A percentile compares a stretch with the other conserved stretches of the same genome.
Conservation (phyloP, 2,329 filamentous ascomycete genomes). For the Penicillium sp. region DNA sequence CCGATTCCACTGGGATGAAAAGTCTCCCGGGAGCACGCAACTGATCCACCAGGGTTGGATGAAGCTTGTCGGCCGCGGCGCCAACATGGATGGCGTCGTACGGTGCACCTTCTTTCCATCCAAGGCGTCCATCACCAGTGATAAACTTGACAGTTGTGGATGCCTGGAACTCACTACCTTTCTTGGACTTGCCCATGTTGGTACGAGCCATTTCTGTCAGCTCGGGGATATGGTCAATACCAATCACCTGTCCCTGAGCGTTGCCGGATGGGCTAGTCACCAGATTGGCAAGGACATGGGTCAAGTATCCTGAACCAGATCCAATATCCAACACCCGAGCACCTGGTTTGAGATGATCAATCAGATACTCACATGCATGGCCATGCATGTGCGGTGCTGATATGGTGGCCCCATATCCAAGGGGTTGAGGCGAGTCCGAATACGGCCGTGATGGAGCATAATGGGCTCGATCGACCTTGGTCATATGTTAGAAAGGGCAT, state of each 20-base stretch:
- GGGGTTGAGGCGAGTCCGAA: constrained; percentile 67
- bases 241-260: constrained; percentile 57
- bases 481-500: constrained; percentile 11
- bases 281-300: constrained; percentile 80
- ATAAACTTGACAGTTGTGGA: constrained; percentile 69
- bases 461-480: constrained; percentile 80
- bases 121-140: constrained; percentile 70
- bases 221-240: constrained; percentile 70
- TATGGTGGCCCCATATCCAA: constrained; percentile 68
- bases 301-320: constrained; percentile 78
- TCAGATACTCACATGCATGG: constrained; percentile 62
- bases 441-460: constrained; percentile 75
- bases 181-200: constrained; percentile 65
- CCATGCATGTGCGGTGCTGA: constrained; percentile 74
- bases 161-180: constrained; percentile 61
- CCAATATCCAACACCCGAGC: constrained; percentile 70
- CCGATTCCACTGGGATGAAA: constrained; percentile 63
- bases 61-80: constrained; percentile 74
- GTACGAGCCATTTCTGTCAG: constrained; percentile 61
- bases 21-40: constrained; percentile 72
- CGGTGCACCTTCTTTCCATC: constrained; percentile 58
- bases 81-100: constrained; percentile 98
- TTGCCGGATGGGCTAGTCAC: constrained; percentile 45
- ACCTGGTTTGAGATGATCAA: constrained; percentile 56
- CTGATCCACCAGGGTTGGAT: constrained; percentile 72